phyloP scores from a whole-genome alignment of 495 filamentous ascomycete species.

The Lophiotrema nucula region DNA sequence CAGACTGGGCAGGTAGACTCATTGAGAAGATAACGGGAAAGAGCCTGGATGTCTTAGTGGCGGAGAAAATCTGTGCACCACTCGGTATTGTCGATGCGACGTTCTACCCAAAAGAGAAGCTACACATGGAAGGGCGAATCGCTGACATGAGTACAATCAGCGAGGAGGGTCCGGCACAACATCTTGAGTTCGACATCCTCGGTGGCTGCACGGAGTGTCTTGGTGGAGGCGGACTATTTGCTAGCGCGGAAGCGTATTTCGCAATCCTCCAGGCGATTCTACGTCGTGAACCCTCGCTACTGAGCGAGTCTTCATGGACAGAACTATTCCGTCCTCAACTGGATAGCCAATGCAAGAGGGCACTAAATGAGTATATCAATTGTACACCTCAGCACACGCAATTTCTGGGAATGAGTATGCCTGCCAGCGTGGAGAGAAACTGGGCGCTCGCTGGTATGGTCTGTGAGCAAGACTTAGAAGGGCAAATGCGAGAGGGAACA shows the following conservation, averaged over 20 bases:
- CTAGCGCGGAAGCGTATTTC: constrained; percentile 6
- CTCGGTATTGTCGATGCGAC: neutral
- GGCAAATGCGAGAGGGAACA: constrained; percentile 4
- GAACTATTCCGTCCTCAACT: constrained; percentile 22
- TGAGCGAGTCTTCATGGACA: neutral
- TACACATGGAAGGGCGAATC: neutral
- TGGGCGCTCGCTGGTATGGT: constrained; percentile 19
- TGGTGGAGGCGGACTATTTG: constrained; percentile 18
- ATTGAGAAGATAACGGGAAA: neutral
- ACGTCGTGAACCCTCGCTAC: neutral
- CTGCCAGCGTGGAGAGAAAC: neutral
- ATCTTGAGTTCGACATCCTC: constrained; percentile 16
- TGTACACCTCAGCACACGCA: neutral
- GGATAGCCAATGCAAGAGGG: neutral
- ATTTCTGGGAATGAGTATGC: constrained; percentile 12
- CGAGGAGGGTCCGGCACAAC: neutral
- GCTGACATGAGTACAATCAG: constrained; percentile 1
- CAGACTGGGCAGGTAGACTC: neutral
- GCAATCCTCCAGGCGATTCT: constrained; percentile 18
- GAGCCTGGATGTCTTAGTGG: neutral
- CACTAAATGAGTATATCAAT: constrained; percentile 9
- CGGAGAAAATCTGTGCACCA: neutral
- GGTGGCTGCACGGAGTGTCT: constrained; percentile 18
- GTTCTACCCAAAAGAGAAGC: neutral
- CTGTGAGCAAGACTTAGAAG: constrained; percentile 1